Evolutionary conservation across 768 basidiomycete species (phyloP), one percentile per base, ranked within the genome.

Genomic region (Psilocybe tampanensis): DNA sequence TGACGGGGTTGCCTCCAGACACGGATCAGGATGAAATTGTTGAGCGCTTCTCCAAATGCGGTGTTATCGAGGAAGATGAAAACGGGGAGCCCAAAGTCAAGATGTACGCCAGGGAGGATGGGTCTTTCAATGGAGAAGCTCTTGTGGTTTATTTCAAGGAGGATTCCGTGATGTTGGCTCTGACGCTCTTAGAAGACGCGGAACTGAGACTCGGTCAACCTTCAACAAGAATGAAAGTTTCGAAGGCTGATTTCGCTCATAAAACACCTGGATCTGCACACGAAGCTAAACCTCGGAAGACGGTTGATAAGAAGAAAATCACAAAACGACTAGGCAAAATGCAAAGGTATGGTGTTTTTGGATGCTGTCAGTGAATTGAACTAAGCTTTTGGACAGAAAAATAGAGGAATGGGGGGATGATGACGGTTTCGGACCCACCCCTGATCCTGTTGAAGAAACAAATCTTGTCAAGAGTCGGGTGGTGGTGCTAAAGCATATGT

Each of bases 91-190:
- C 89, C n/a, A 93, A 95, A 68, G 83, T 98, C 69, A 99, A 99
- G 78, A 80, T 98, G 77, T 99, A 99, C 71, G 90, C 91, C 44
- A 85, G 84, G 56, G 93, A 92, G 5, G 85, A 92, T 58, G 95
- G 95, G 32, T 68, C 81, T 22, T 97, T 98, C 72, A 97, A 85
- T 63, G 96, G 97, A 36, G 96, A 98, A 63, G 96, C 95, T 2
- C 74, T 98, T 61, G 88, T 99, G 55, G 94, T 98, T 32, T 99
- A 92, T 72, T 96, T 98, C 80, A 97, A 97, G 72, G 94, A 96
- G 70, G 95, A 94, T 58, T 93, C 90, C n/a, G 97, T 98, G 18
- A 73, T 76, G 3, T 78, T 98, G 52, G 96, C 95, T 8, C 67
- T 92, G 59, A 89, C 80, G 62, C 77, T 98, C 52, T 76, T 98